Evolutionary conservation across 805 yeast genomes (phyloP), one percentile per base, ranked within the genome.

Genomic region (Saturnispora halmiae): DNA sequence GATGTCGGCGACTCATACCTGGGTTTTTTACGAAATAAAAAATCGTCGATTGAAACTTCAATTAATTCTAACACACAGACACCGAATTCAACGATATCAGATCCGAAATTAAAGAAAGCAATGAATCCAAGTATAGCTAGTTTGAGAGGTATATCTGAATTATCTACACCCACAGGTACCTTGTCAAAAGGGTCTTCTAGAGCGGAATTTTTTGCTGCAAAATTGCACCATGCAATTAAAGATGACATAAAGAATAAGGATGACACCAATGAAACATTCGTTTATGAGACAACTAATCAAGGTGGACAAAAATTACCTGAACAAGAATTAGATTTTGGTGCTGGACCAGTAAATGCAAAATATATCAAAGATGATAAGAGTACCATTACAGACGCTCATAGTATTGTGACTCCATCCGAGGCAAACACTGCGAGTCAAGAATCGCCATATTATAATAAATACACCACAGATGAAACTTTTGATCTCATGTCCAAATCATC

Each of bases 121-220:
- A 42, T 50, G 3, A 52, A 47, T 22, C 52, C 59, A 10, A 51
- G 52, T 38, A 44, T 56, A n/a, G 47, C 54, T 14, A 57, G 54
- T 34, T 38, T 56, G n/a, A 49, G 60, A 29, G 47, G 51, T 2
- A 46, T 51, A n/a, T 39, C 50, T 15, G 47, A 48, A 33, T 47
- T 53, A 4, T 52, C 59, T 6, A 54, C 62, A 2, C 44, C 51
- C 2, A 44, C 51, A 10, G 38, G 38, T 39, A 76, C 73, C 45
- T 21, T 40, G 15, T 34, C 42, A 20, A 73, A 69, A 47, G 61
- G 62, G 5, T 73, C 85, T 3, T 77, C 94, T 6, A 73, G 87
- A 54, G 92, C 96, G 0, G 97, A 88, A 54, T 76, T 86, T 45
- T 92, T 92, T 60, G 97, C 96, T 8, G 96, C 97, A 0, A 83